Base-by-base conservation (phyloP, 2,329 filamentous ascomycete species). In the Talaromyces marneffei region DNA sequence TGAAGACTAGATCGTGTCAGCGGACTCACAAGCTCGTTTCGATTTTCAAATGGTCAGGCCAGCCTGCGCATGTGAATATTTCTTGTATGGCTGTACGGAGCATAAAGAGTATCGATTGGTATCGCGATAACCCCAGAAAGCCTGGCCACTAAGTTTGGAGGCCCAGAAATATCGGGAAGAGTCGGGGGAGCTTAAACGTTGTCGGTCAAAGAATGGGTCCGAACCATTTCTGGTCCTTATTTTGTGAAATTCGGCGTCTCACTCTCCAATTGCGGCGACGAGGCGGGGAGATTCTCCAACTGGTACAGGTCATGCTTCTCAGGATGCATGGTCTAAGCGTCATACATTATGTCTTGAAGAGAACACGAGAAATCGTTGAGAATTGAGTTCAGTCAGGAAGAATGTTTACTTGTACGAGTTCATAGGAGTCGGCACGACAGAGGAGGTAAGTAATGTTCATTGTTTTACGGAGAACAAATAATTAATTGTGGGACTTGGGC, bases 161-260 rank as follows among this genome's bases (percentile, higher is more conserved):
- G 40, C 68, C 67, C 67, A 68, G 65, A 70, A 70, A 66, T 69
- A 57, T 71, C 69, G 69, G 69, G 65, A 71, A 71, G 68, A 71
- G 60, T 70, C 69, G 69, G 69, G 65, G 63, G 57, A 33, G n/a
- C 10, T 31, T 62, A 20, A 53, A 52, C 37, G 44, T 18, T 18
- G 46, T 33, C 33, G 18, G 35, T 42, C 57, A 59, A 33, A 48
- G 54, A 44, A 57, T 37, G 31, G 56, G 56, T 58, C 56, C 56
- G 42, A 50, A 48, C 31, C 14, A 35, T 37, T 39, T 57, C 7
- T 33, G 27, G 27, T 3, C n/a, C 2, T 46, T 25, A 23, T 46
- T 46, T 46, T 48, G 23, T 48, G 25, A 14, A 46, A 14, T 46
- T 27, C 25, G 23, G 44, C 44, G 23, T 48, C 44, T 48, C 25